Evolutionary conservation across 208 protist genomes (phyloP).

Genomic region (Wallacemonas sp.): DNA sequence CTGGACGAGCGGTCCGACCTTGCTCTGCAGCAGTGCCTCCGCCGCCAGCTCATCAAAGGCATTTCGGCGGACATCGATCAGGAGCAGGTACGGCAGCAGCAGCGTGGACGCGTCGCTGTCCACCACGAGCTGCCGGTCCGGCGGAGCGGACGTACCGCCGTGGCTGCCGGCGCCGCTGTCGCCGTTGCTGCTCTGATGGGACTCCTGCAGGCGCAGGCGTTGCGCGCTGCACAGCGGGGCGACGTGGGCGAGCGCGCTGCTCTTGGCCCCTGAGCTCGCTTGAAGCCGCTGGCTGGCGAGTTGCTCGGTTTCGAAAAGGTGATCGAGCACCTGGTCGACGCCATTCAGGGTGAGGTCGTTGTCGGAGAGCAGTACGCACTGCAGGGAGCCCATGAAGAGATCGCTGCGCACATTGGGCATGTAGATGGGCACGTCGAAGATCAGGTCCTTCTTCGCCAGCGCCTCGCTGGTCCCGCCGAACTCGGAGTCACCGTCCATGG

Average conservation of each 20-base stretch:
- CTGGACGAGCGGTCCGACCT: conserved; percentile 13
- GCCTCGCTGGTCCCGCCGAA: not conserved
- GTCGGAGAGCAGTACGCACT: conserved; percentile 39
- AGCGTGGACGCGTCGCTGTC: conserved; percentile 11
- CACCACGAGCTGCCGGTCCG: not conserved
- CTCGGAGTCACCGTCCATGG: conserved; percentile 14
- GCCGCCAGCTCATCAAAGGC: conserved; percentile 7
- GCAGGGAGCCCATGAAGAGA: conserved; percentile 44
- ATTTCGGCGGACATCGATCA: conserved; percentile 23
- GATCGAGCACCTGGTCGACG: conserved; percentile 31
- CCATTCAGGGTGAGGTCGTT: conserved; percentile 51
- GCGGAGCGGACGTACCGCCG: not conserved
- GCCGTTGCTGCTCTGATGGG: too few species aligned
- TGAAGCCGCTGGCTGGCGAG: not conserved
- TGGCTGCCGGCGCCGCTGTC: too few species aligned
- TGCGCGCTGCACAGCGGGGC: not conserved
- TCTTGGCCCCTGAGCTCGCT: not conserved
- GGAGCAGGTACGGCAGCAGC: conserved; percentile 31
- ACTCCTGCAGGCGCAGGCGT: too few species aligned
- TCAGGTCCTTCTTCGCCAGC: conserved; percentile 14
- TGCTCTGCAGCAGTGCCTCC: conserved; percentile 8
- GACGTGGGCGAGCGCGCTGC: not conserved
- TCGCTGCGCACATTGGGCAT: conserved; percentile 27
- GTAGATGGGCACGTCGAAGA: conserved; percentile 24
- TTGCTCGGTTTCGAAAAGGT: conserved; percentile 28